Evolutionary conservation across 208 protist genomes (phyloP).

Genomic region (Wallacemonas sp.): DNA sequence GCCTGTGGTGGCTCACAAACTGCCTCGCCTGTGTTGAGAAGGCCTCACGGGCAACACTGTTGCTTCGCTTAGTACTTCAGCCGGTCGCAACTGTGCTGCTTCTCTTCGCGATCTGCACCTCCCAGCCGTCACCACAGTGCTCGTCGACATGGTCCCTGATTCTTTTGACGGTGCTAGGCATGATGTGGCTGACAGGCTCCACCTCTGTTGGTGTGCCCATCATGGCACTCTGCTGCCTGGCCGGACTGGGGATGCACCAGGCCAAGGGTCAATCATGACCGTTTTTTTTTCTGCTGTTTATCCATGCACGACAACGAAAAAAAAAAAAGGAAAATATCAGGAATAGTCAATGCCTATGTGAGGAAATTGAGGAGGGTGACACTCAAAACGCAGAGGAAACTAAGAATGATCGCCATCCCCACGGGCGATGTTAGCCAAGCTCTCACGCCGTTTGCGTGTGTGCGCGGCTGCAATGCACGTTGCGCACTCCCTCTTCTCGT

Average conservation of each 20-base stretch:
- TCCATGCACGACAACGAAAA: too few species aligned
- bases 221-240: not conserved
- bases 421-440: too few species aligned
- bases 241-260: not conserved
- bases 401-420: too few species aligned
- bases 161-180: not conserved
- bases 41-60: not conserved
- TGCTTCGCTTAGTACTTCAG: not conserved
- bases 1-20: not conserved
- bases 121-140: conserved; percentile 2
- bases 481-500: too few species aligned
- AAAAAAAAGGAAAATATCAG: too few species aligned
- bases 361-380: too few species aligned
- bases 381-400: too few species aligned
- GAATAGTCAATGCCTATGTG: too few species aligned
- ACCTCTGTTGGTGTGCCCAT: not conserved
- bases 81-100: not conserved
- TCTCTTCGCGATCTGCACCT: not conserved
- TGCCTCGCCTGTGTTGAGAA: not conserved
- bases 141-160: not conserved
- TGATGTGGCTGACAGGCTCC: not conserved
- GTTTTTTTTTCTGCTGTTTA: too few species aligned
- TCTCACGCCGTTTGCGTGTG: too few species aligned
- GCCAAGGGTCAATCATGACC: too few species aligned
- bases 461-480: too few species aligned